phyloP scores from a whole-genome alignment of 129 eudicot genomes.

The Silybum marianum region DNA sequence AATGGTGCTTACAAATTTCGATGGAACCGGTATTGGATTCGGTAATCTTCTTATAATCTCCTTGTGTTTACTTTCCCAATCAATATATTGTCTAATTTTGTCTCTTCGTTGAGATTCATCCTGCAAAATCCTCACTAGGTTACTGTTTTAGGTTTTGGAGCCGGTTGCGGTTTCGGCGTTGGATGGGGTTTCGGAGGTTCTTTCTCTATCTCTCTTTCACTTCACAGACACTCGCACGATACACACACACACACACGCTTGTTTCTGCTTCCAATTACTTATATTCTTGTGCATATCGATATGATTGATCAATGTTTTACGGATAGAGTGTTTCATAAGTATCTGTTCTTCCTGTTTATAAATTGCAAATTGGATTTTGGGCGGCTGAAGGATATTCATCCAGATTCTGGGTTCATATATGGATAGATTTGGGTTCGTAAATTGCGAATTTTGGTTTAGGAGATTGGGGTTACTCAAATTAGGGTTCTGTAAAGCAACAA shows the following conservation, averaged over 20 bases:
- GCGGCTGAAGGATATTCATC: background rate
- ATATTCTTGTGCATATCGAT: background rate
- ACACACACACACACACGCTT: background rate
- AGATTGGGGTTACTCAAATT: slow-evolving; percentile 6
- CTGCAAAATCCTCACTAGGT: background rate
- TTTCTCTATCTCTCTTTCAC: slow-evolving; percentile 17
- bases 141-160: slow-evolving; percentile 58
- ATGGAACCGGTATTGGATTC: slow-evolving; percentile 72
- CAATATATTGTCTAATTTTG: background rate
- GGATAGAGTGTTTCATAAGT: background rate
- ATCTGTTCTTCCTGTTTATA: slow-evolving; percentile 15
- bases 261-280: slow-evolving; percentile 9
- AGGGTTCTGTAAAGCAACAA: background rate
- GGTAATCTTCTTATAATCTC: slow-evolving; percentile 35
- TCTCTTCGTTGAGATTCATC: background rate
- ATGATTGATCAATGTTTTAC: background rate
- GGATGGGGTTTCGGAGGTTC: slow-evolving; percentile 97
- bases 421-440: background rate
- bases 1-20: slow-evolving; percentile 73
- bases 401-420: background rate
- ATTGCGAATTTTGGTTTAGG: background rate
- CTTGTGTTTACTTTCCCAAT: background rate
- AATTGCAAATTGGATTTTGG: background rate
- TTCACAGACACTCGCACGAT: background rate
- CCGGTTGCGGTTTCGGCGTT: slow-evolving; percentile 83